Base-by-base conservation (phyloP, 2,329 filamentous ascomycete genomes). In the Spiromastix sp. region DNA sequence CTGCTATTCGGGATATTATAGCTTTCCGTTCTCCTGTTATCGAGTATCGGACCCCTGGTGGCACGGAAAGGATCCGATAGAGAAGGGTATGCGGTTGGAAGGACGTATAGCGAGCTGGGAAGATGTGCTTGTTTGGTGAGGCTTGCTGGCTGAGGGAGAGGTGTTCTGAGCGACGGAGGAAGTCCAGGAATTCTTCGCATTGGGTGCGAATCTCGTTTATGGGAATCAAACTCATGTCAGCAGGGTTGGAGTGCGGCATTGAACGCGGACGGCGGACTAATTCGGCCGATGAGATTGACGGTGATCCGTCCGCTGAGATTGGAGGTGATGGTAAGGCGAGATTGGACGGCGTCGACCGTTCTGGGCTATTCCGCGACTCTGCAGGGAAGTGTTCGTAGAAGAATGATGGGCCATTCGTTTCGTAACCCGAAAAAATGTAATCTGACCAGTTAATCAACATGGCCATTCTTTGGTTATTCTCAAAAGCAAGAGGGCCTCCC, bases 381-480 rank as follows among this genome's bases (percentile, higher is more conserved):
- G 27, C 6, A 12, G 18, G 8, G 19, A 8, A n/a, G 30, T 47
- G 39, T 32, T 60, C 54, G 33, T 54, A 60, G 37, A 50, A 55
- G 33, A 62, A 60, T 25, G 50, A 55, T 1, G 49, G 46, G 4
- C 49, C 50, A 9, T 53, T 45, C 1, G 50, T 51, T 36, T 60
- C 54, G 41, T 60, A 62, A 2, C 60, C 58, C 1, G 56, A 54
- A 27, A 61, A 48, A 20, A 59, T 58, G 39, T 62, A 61, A 41
- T 62, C 59, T 38, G 57, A 55, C 59, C 58, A 62, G 34, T 63
- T 60, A 28, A 61, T 60, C 31, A 63, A 40, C 55, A 59, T 61
- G 3, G 52, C 56, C 27, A 61, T 33, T 27, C 48, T 41, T 13
- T 50, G 57, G 21, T 56, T 59, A 25, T 59, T 49, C 20, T 50